A percentile compares a stretch with the other conserved stretches of the same genome.
Evolutionary conservation across 805 yeast genomes (phyloP).

Genomic region (Priceomyces haplophilus): DNA sequence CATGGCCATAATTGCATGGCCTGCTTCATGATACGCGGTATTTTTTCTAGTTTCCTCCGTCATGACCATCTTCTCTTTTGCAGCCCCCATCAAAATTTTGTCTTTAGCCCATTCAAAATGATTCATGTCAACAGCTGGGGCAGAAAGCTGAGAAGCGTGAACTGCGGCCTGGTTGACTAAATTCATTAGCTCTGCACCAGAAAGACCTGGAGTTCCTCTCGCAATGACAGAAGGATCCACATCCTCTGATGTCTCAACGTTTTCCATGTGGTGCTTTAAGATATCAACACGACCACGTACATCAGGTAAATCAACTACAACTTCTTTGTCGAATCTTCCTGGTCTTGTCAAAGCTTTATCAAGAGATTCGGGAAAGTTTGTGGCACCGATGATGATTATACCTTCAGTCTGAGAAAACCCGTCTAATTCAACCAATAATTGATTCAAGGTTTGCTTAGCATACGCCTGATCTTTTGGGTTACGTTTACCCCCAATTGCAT

Average conservation of each 20-base stretch:
- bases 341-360: constrained; percentile 98
- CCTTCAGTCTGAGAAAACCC: constrained; percentile 93
- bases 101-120: constrained; percentile 99
- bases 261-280: constrained; percentile 84
- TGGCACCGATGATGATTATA: constrained; percentile 94
- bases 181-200: constrained; percentile 97
- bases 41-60: constrained; percentile 91
- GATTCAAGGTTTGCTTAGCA: constrained; percentile 96
- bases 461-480: constrained; percentile 98
- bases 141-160: constrained; percentile 89
- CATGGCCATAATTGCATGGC: constrained; percentile 98
- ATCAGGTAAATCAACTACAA: constrained; percentile 93
- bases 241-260: constrained; percentile 78
- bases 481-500: constrained; percentile 97
- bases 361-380: constrained; percentile 94
- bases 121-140: constrained; percentile 81
- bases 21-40: constrained; percentile 98
- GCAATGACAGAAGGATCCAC: constrained; percentile 91
- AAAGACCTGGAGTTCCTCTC: constrained; percentile 94
- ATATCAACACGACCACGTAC: constrained; percentile 96
- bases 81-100: constrained; percentile 97
- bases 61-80: constrained; percentile 94
- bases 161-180: constrained; percentile 98
- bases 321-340: constrained; percentile 95
- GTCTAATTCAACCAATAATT: constrained; percentile 90